These are phyloP conservation scores for Rossbeevera mucosa DNA, from an alignment of 768 basidiomycete genomes.

Conservation along the genomic window DNA sequence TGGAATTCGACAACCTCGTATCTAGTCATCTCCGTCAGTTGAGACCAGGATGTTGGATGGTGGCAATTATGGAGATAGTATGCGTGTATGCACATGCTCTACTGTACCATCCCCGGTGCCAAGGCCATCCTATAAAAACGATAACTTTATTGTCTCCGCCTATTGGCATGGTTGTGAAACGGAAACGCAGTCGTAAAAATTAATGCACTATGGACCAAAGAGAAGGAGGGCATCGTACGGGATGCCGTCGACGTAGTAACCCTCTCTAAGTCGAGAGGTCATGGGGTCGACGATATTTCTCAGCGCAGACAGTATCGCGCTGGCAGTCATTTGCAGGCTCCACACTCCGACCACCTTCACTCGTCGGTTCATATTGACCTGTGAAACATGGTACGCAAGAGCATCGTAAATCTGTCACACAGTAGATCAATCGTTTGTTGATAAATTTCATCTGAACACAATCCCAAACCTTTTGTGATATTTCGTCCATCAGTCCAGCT, in stretches of 20 bases:
- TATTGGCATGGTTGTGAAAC: not conserved
- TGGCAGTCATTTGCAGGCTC: slow-evolving; percentile 92
- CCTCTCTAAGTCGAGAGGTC: slow-evolving; percentile 27
- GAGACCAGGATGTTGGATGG: not conserved
- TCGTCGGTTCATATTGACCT: slow-evolving; percentile 83
- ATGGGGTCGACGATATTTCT: slow-evolving; percentile 71
- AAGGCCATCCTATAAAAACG: not conserved
- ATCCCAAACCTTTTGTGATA: slow-evolving; percentile 67
- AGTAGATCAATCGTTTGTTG: not conserved
- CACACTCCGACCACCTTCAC: slow-evolving; percentile 89
- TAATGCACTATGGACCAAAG: slow-evolving; percentile 20
- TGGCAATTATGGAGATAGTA: slow-evolving; percentile 1
- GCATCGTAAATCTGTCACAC: slow-evolving; percentile 76
- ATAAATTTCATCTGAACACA: not conserved
- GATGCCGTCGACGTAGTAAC: slow-evolving; percentile 29
- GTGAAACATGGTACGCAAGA: slow-evolving; percentile 90
- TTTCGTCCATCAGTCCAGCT: slow-evolving; percentile 91
- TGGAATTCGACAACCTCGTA: not conserved
- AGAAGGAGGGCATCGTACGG: slow-evolving; percentile 29
- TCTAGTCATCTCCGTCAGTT: not conserved
- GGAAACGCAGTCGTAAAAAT: not conserved
- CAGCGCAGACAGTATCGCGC: slow-evolving; percentile 76
- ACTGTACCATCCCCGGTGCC: not conserved
- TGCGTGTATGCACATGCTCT: not conserved
- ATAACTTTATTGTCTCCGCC: slow-evolving; percentile 4